Percentiles rank a stretch among this genome's conserved stretches.
phyloP scores from a whole-genome alignment of 2,329 filamentous ascomycete genomes.

The Dendrostoma leiphaemia region DNA sequence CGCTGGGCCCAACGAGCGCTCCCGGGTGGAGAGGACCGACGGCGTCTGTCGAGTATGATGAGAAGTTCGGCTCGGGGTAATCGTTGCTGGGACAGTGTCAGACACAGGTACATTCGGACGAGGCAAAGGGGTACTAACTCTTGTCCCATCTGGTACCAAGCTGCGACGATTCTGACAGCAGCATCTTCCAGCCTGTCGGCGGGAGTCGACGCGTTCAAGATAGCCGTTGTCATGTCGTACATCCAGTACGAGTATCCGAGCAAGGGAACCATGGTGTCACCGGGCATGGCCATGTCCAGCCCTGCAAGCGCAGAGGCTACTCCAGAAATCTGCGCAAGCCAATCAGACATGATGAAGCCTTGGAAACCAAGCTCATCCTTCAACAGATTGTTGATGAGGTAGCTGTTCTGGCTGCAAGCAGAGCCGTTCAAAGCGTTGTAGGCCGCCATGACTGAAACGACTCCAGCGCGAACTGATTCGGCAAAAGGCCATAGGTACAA shows the following conservation, averaged over 20 bases:
- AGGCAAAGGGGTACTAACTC: slow-evolving; percentile 31
- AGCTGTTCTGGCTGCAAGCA: slow-evolving; percentile 77
- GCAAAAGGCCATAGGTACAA: slow-evolving; percentile 78
- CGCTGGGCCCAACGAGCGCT: slow-evolving; percentile 56
- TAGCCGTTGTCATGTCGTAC: slow-evolving; percentile 50
- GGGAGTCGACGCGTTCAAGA: slow-evolving; percentile 57
- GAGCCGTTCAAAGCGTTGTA: slow-evolving; percentile 76
- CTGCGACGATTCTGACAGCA: slow-evolving; percentile 55
- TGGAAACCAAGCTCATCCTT: slow-evolving; percentile 81
- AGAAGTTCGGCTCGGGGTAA: slow-evolving; percentile 58
- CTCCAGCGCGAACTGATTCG: slow-evolving; percentile 67
- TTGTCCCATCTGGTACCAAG: slow-evolving; percentile 60
- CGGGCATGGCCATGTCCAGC: slow-evolving; percentile 62
- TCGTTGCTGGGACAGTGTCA: slow-evolving; percentile 29
- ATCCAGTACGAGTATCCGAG: slow-evolving; percentile 53
- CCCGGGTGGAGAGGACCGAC: slow-evolving; percentile 57
- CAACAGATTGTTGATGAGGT: slow-evolving; percentile 70
- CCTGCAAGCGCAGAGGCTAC: slow-evolving; percentile 72
- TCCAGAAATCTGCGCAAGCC: slow-evolving; percentile 74
- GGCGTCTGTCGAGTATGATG: slow-evolving; percentile 53
- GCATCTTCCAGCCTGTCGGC: slow-evolving; percentile 55
- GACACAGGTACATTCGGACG: background rate
- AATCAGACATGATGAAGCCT: slow-evolving; percentile 79
- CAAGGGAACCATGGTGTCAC: slow-evolving; percentile 57
- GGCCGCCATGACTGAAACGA: slow-evolving; percentile 63